Conservation (phyloP, 306 rosid species). For the Cucurbita ficifolia region DNA sequence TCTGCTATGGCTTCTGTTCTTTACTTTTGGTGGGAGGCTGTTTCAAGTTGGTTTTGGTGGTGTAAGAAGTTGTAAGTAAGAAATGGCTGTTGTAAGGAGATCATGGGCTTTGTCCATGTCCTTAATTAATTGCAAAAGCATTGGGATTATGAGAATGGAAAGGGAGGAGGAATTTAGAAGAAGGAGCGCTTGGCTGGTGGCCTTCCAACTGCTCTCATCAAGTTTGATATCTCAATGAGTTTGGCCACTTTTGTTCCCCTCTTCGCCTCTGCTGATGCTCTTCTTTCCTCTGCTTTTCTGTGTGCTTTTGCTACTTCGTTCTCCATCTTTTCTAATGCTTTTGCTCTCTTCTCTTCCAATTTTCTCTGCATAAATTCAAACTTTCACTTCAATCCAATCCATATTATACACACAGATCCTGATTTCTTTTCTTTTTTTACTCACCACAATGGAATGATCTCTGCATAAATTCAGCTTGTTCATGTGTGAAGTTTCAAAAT, state of each 20-base stretch:
- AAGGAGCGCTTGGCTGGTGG: slow-evolving; percentile 76
- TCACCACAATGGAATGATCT: not conserved
- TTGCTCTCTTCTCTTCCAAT: slow-evolving; percentile 84
- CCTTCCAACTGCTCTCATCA: slow-evolving; percentile 92
- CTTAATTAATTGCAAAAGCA: not conserved
- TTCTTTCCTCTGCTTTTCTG: slow-evolving; percentile 80
- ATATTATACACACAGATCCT: too few relatives aligned
- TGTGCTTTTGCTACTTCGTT: slow-evolving; percentile 69
- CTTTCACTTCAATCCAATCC: not conserved
- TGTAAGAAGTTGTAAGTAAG: too few relatives aligned
- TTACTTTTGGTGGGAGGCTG: too few relatives aligned
- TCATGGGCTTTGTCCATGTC: not conserved
- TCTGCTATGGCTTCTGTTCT: not conserved
- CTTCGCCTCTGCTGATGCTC: slow-evolving; percentile 80
- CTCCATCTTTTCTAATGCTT: slow-evolving; percentile 78
- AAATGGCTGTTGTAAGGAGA: too few relatives aligned
- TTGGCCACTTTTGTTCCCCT: slow-evolving; percentile 84
- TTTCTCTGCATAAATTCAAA: slow-evolving; percentile 43
- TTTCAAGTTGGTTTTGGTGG: too few relatives aligned
- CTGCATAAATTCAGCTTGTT: too few relatives aligned
- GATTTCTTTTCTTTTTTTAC: not conserved
- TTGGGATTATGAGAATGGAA: not conserved
- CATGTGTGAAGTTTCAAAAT: not conserved
- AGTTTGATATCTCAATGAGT: slow-evolving; percentile 53
- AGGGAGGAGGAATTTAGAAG: slow-evolving; percentile 20